A percentile compares a stretch with the other conserved stretches of the same genome.
These are phyloP conservation scores for Cytospora chrysosperma DNA, from an alignment of 2,329 filamentous ascomycete genomes.

Conservation along the genomic window DNA sequence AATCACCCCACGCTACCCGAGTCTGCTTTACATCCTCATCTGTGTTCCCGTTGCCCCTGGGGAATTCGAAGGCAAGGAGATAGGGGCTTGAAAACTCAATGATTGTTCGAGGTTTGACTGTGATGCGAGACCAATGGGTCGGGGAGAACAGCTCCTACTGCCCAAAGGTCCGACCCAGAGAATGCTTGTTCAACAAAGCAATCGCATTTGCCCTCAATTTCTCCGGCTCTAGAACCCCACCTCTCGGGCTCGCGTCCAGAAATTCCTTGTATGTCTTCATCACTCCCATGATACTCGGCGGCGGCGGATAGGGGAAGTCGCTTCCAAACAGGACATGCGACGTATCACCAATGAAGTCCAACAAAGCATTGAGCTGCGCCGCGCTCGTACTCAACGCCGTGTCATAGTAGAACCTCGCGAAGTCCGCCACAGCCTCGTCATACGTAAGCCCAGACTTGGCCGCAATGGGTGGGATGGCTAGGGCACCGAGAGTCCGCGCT, in stretches of 20 bases:
- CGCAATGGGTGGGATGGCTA: constrained; percentile 22
- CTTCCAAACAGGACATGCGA: constrained; percentile 36
- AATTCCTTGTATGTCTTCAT: constrained; percentile 17
- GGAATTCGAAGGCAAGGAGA: too few species aligned
- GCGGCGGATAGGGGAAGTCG: constrained; percentile 38
- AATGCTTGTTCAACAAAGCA: constrained; percentile 19
- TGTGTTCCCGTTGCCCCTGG: too few species aligned
- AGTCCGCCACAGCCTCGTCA: constrained; percentile 22
- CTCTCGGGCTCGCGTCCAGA: constrained; percentile 12
- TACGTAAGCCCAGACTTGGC: constrained; percentile 7
- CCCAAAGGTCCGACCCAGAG: not conserved
- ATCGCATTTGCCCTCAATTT: constrained; percentile 13
- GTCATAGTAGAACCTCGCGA: constrained; percentile 38
- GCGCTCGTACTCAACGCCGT: constrained; percentile 32
- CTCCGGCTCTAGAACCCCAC: constrained; percentile 16
- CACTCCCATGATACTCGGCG: constrained; percentile 16
- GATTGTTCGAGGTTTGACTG: too few species aligned
- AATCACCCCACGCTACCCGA: too few species aligned
- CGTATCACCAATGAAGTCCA: constrained; percentile 30
- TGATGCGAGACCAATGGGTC: too few species aligned
- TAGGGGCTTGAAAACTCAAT: too few species aligned
- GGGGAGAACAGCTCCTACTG: not conserved
- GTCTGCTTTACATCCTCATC: too few species aligned
- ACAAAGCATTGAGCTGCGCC: constrained; percentile 31
- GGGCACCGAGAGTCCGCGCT: constrained; percentile 27